Evolutionary conservation across 2,329 filamentous ascomycete species (phyloP).

Genomic region (Arthrobotrys megalospora): DNA sequence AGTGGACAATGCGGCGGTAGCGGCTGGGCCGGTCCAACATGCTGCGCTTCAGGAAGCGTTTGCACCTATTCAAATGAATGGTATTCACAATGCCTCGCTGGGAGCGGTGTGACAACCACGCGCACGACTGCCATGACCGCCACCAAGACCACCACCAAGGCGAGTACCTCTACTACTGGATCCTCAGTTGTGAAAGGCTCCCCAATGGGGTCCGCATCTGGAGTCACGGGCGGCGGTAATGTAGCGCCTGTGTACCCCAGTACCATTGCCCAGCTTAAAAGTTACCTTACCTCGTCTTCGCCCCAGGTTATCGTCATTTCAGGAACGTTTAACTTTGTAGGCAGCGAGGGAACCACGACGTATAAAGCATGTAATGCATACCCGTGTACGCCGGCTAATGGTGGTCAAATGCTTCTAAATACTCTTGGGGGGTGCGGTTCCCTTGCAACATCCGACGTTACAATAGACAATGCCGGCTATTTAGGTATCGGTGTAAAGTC

Average conservation of each 20-base stretch:
- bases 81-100: slow-evolving; percentile 69
- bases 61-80: slow-evolving; percentile 68
- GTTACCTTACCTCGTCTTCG: slow-evolving; percentile 67
- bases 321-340: slow-evolving; percentile 72
- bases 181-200: slow-evolving; percentile 36
- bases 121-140: neutral
- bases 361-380: slow-evolving; percentile 74
- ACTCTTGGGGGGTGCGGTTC: slow-evolving; percentile 74
- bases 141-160: neutral
- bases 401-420: slow-evolving; percentile 65
- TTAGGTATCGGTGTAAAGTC: slow-evolving; percentile 72
- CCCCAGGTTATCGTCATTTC: slow-evolving; percentile 61
- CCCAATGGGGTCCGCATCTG: slow-evolving; percentile 64
- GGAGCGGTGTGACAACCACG: slow-evolving; percentile 18
- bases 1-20: slow-evolving; percentile 37
- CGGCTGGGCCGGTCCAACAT: slow-evolving; percentile 66
- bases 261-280: slow-evolving; percentile 69
- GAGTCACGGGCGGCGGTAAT: slow-evolving; percentile 75
- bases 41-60: slow-evolving; percentile 68
- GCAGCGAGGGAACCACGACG: slow-evolving; percentile 72
- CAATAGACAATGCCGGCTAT: slow-evolving; percentile 72
- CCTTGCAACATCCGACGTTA: slow-evolving; percentile 74
- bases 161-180: neutral
- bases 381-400: slow-evolving; percentile 15
- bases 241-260: slow-evolving; percentile 73